A percentile compares a stretch with the other conserved stretches of the same genome.
phyloP scores from a whole-genome alignment of 2,329 filamentous ascomycete genomes.

The Pyricularia grisea region DNA sequence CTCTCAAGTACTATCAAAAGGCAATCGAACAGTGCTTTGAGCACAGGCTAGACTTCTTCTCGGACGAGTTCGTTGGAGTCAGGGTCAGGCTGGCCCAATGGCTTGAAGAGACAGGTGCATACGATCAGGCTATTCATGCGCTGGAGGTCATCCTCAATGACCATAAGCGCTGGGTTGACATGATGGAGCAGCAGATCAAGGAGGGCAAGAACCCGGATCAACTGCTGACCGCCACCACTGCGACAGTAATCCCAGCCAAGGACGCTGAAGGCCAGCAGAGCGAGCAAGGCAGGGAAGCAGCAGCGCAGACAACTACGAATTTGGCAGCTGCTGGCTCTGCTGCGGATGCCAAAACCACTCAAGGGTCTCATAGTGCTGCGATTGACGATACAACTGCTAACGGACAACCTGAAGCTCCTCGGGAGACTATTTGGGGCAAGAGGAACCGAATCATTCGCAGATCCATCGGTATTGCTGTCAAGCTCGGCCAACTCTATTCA shows the following conservation, averaged over 20 bases:
- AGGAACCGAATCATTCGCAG: constrained; percentile 63
- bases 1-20: constrained; percentile 74
- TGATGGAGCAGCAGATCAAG: constrained; percentile 39
- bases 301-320: neutral
- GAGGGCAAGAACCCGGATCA: constrained; percentile 34
- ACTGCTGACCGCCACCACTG: neutral
- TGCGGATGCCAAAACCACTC: neutral
- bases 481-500: constrained; percentile 76
- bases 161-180: constrained; percentile 50
- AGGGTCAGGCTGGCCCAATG: constrained; percentile 73
- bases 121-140: constrained; percentile 62
- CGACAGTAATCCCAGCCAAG: neutral
- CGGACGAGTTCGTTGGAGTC: constrained; percentile 83
- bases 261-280: neutral
- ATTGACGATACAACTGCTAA: neutral
- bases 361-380: constrained; percentile 2
- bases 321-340: neutral
- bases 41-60: constrained; percentile 75
- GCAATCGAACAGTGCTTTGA: constrained; percentile 67
- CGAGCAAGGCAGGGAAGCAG: neutral
- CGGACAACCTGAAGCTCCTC: neutral
- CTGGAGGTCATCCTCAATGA: constrained; percentile 69
- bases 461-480: constrained; percentile 67
- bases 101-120: constrained; percentile 67
- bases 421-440: constrained; percentile 44